Conservation (phyloP, 2,329 filamentous ascomycete genomes). For the Plectosphaerella plurivora region DNA sequence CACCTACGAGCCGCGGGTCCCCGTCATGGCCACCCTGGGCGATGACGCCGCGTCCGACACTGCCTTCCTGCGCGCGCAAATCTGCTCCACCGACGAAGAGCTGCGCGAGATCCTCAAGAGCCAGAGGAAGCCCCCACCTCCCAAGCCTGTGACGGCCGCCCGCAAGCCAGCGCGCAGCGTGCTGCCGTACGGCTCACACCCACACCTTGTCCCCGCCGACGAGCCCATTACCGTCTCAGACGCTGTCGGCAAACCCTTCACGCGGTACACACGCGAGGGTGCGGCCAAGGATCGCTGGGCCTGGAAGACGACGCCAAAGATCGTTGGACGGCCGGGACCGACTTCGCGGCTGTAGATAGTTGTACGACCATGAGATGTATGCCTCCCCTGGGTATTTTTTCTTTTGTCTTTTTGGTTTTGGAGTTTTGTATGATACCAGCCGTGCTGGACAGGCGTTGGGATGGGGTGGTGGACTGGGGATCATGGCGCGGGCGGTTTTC, state of each 20-base stretch:
- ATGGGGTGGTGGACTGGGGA: no score
- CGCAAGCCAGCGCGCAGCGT: slow-evolving; percentile 13
- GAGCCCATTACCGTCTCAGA: slow-evolving; percentile 31
- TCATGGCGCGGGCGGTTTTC: no score
- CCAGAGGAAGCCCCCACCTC: slow-evolving; percentile 31
- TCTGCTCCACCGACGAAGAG: slow-evolving; percentile 69
- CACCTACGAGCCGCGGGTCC: slow-evolving; percentile 63
- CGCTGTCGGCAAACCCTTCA: slow-evolving; percentile 18
- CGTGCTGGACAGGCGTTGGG: neutral
- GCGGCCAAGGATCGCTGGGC: slow-evolving; percentile 7
- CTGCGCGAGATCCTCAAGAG: slow-evolving; percentile 67
- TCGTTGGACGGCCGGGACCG: slow-evolving; percentile 5
- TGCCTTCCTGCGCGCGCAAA: slow-evolving; percentile 78
- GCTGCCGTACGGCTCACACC: slow-evolving; percentile 30
- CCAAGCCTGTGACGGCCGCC: slow-evolving; percentile 16
- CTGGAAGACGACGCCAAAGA: slow-evolving; percentile 11
- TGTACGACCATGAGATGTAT: neutral
- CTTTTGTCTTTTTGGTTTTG: neutral
- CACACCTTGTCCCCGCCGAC: slow-evolving; percentile 26
- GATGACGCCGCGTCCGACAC: slow-evolving; percentile 40
- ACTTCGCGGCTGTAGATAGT: slow-evolving; percentile 9
- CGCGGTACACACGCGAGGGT: slow-evolving; percentile 1
- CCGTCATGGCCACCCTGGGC: slow-evolving; percentile 74
- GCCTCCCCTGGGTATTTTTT: neutral
- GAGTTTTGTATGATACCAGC: neutral